phyloP scores from a whole-genome alignment of 1,284 basidiomycete genomes.

The Rhodotorula sp. region DNA sequence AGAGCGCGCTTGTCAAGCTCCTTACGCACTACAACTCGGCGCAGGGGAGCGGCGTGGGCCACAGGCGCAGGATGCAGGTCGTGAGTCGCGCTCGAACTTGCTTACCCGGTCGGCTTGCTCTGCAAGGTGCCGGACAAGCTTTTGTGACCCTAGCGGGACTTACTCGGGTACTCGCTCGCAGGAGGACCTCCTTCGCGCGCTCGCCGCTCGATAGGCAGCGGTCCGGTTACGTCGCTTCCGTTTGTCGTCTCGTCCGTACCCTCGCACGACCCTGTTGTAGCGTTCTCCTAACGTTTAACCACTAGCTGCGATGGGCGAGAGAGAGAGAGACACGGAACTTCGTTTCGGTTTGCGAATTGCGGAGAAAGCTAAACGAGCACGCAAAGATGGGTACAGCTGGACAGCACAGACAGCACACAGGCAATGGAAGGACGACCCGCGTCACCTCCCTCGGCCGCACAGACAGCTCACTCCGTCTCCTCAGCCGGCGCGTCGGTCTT shows the following conservation, averaged over 20 bases:
- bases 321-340: no score
- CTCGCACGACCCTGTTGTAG: neutral
- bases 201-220: constrained; percentile 4
- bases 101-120: no score
- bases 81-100: constrained; percentile 2
- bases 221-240: no score
- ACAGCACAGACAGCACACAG: no score
- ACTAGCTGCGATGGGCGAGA: neutral
- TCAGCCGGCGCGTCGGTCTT: neutral
- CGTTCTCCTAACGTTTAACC: neutral
- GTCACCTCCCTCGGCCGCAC: no score
- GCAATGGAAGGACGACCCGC: no score
- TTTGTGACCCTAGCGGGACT: neutral
- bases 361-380: neutral
- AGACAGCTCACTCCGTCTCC: neutral
- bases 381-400: no score
- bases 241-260: neutral
- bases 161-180: neutral
- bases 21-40: constrained; percentile 40
- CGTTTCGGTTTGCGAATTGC: no score
- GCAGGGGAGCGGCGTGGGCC: constrained; percentile 8
- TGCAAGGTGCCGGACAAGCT: no score
- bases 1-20: constrained; percentile 76
- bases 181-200: constrained; percentile 22
- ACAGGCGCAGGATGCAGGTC: constrained; percentile 16